Evolutionary conservation across 768 basidiomycete genomes (phyloP).

Genomic region (Asterophora lycoperdoides): DNA sequence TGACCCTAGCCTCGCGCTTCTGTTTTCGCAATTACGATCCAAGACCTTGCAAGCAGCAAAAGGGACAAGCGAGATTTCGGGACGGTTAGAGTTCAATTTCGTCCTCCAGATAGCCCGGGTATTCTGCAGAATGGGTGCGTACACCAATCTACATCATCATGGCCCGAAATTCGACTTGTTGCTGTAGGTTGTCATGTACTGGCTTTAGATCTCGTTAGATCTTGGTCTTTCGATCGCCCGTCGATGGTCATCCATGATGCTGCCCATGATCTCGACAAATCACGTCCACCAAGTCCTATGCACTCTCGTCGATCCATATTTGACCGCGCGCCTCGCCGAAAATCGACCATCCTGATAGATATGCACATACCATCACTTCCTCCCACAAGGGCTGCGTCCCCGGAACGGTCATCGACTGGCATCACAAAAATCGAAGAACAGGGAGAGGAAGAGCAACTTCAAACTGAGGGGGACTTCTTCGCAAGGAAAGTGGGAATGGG

Average conservation of each 20-base stretch:
- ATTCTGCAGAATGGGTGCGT: slow-evolving; percentile 90
- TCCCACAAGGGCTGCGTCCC: slow-evolving; percentile 53
- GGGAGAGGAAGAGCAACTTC: slow-evolving; percentile 26
- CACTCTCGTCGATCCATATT: slow-evolving; percentile 42
- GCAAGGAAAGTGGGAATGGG: slow-evolving; percentile 74
- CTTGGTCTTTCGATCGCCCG: slow-evolving; percentile 90
- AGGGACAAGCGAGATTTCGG: slow-evolving; percentile 88
- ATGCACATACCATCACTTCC: slow-evolving; percentile 72
- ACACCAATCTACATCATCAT: not conserved
- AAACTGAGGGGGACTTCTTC: slow-evolving; percentile 54
- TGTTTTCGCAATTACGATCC: slow-evolving; percentile 85
- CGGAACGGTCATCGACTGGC: slow-evolving; percentile 25
- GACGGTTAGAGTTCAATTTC: slow-evolving; percentile 88
- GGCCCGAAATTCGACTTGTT: not conserved
- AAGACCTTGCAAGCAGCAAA: slow-evolving; percentile 92
- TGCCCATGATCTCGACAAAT: slow-evolving; percentile 4
- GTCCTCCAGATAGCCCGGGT: slow-evolving; percentile 92
- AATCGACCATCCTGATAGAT: slow-evolving; percentile 82
- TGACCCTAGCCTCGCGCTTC: slow-evolving; percentile 85
- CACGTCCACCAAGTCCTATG: slow-evolving; percentile 43
- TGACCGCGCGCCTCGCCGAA: slow-evolving; percentile 52
- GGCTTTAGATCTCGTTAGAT: slow-evolving; percentile 84
- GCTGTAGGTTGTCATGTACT: slow-evolving; percentile 81
- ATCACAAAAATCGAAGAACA: slow-evolving; percentile 25
- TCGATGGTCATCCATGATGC: slow-evolving; percentile 31